These are phyloP conservation scores for Blastocrithidia nonstop DNA, from an alignment of 208 protist species.

Conservation along the genomic window DNA sequence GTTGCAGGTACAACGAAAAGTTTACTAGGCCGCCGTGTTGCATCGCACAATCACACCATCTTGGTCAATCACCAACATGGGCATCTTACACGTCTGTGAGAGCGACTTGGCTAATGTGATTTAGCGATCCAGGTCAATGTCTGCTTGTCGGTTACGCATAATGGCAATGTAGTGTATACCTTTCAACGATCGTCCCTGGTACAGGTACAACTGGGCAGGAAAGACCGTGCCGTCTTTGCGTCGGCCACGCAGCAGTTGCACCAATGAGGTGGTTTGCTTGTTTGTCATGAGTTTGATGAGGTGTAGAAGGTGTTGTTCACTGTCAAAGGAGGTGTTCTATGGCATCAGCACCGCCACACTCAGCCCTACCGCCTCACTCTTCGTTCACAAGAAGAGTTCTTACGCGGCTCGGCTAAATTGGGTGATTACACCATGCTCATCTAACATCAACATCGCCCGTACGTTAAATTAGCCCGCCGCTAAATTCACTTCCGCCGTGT, in stretches of 20 bases:
- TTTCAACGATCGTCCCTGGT: neutral
- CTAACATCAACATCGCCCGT: conserved; percentile 9
- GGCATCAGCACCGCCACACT: conserved; percentile 16
- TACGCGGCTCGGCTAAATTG: conserved; percentile 17
- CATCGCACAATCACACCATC: neutral
- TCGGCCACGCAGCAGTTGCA: conserved; percentile 12
- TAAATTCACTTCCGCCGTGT: conserved; percentile 4
- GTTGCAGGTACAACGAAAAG: neutral
- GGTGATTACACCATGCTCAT: conserved; percentile 9
- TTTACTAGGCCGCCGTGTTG: neutral
- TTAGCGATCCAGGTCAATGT: neutral
- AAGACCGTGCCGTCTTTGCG: neutral
- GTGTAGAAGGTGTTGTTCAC: conserved; percentile 1
- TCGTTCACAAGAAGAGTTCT: conserved; percentile 11
- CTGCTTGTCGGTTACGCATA: neutral
- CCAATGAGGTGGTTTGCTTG: too few species aligned
- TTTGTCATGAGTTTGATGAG: too few species aligned
- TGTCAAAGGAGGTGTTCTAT: conserved; percentile 7
- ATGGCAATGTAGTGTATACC: neutral
- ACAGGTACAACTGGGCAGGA: neutral
- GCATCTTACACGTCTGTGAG: neutral
- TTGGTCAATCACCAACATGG: neutral
- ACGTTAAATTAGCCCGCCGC: conserved; percentile 5
- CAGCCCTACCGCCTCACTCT: conserved; percentile 9
- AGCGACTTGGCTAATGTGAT: neutral